These are phyloP conservation scores for Nitzschia palea DNA, from an alignment of 108 stramenopile species.

Conservation along the genomic window DNA sequence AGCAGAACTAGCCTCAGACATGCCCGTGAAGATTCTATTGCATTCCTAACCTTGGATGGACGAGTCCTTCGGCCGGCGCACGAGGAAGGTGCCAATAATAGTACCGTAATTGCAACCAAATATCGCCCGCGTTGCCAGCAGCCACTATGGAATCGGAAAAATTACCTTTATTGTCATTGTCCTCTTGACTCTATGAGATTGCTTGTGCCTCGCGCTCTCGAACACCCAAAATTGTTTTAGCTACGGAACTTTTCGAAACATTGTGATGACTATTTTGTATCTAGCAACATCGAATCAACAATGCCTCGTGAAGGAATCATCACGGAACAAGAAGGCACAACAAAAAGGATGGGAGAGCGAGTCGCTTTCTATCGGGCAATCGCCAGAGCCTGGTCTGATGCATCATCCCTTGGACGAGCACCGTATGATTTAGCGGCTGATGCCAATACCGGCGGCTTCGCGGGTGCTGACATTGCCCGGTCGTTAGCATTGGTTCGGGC, in stretches of 20 bases:
- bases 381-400: conserved; percentile 4
- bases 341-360: conserved; percentile 28
- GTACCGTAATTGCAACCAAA: conserved; percentile 42
- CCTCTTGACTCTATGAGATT: conserved; percentile 54
- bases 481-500: conserved; percentile 72
- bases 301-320: conserved; percentile 65
- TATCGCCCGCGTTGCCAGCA: conserved; percentile 18
- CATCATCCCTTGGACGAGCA: conserved; percentile 16
- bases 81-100: no score
- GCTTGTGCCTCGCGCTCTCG: no score
- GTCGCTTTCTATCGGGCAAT: conserved; percentile 24
- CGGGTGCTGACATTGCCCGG: conserved; percentile 92
- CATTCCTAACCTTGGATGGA: conserved; percentile 80
- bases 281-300: no score
- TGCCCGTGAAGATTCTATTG: conserved; percentile 59
- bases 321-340: no score
- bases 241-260: no score
- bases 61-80: no score
- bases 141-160: conserved; percentile 60
- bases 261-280: no score
- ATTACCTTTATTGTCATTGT: conserved; percentile 69
- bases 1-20: conserved; percentile 66
- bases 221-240: no score
- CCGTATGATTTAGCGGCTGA: conserved; percentile 60
- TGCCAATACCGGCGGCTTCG: conserved; percentile 66